A percentile compares a stretch with the other conserved stretches of the same genome.
These are phyloP conservation scores for Nothophoma quercina DNA, from an alignment of 2,329 filamentous ascomycete species.

Conservation along the genomic window DNA sequence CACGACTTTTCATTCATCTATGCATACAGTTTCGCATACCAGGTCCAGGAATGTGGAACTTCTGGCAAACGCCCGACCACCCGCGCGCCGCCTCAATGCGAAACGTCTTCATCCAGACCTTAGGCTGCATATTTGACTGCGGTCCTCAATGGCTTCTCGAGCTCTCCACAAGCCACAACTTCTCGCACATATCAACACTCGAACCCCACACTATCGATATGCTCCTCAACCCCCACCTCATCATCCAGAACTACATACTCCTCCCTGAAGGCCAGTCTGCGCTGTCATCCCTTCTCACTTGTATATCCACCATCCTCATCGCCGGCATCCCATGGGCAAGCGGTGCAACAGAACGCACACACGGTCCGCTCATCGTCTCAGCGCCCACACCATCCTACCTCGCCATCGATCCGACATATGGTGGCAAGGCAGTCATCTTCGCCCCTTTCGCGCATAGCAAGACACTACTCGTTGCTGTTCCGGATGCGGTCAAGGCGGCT, in stretches of 20 bases:
- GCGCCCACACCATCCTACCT: constrained; percentile 21
- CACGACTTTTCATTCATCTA: constrained; percentile 44
- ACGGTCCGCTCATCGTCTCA: constrained; percentile 41
- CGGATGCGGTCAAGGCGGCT: constrained; percentile 31
- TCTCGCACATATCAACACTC: constrained; percentile 17
- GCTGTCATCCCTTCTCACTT: constrained; percentile 28
- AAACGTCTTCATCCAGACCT: constrained; percentile 53
- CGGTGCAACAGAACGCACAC: constrained; percentile 38
- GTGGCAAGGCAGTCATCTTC: constrained; percentile 41
- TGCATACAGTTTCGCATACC: constrained; percentile 41
- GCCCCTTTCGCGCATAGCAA: constrained; percentile 44
- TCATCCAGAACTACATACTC: constrained; percentile 48
- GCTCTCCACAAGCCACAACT: constrained; percentile 39
- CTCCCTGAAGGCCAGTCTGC: constrained; percentile 29
- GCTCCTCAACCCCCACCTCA: constrained; percentile 43
- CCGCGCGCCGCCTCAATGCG: constrained; percentile 47
- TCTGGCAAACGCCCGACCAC: constrained; percentile 39
- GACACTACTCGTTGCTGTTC: constrained; percentile 41
- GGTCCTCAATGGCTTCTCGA: constrained; percentile 51
- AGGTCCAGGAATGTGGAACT: constrained; percentile 35
- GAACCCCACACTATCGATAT: constrained; percentile 31
- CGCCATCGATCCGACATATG: not conserved
- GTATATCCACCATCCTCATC: constrained; percentile 34
- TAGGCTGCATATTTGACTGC: constrained; percentile 52
- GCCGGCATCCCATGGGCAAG: constrained; percentile 45